A percentile compares a stretch with the other conserved stretches of the same genome.
phyloP scores from a whole-genome alignment of 73 alveolate species.

The Tetrahymena malaccensis region DNA sequence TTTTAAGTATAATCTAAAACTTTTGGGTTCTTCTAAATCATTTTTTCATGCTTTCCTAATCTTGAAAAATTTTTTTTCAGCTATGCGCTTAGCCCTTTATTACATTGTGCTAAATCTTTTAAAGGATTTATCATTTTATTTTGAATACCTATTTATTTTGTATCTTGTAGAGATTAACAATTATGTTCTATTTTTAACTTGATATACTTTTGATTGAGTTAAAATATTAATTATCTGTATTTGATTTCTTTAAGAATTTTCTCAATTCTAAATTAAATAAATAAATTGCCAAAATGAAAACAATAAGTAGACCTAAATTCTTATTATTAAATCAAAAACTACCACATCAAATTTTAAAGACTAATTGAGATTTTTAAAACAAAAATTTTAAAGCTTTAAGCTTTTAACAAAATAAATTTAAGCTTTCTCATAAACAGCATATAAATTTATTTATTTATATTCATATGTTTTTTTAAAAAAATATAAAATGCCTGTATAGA shows the following conservation, averaged over 20 bases:
- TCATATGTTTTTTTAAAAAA: no score
- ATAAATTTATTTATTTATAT: no score
- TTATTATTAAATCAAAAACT: no score
- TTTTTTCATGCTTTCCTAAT: background rate
- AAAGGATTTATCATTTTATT: background rate
- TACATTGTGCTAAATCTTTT: background rate
- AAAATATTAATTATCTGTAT: background rate
- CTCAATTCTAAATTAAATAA: background rate
- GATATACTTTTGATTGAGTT: background rate
- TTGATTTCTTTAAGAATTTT: background rate
- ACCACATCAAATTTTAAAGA: no score
- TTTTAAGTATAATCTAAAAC: background rate
- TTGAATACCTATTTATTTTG: background rate
- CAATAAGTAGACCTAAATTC: background rate
- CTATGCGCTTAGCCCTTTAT: background rate
- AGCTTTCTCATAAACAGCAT: no score
- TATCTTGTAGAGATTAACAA: background rate
- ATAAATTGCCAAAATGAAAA: background rate
- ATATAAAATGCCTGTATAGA: no score
- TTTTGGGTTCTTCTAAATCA: background rate
- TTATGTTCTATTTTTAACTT: background rate
- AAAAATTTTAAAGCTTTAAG: no score
- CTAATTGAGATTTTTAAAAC: no score
- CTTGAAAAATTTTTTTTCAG: background rate
- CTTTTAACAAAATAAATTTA: no score